Percentiles rank a stretch among this genome's conserved stretches.
Conservation (phyloP, 1,284 basidiomycete genomes). For the Phaffia rhodozyma region DNA sequence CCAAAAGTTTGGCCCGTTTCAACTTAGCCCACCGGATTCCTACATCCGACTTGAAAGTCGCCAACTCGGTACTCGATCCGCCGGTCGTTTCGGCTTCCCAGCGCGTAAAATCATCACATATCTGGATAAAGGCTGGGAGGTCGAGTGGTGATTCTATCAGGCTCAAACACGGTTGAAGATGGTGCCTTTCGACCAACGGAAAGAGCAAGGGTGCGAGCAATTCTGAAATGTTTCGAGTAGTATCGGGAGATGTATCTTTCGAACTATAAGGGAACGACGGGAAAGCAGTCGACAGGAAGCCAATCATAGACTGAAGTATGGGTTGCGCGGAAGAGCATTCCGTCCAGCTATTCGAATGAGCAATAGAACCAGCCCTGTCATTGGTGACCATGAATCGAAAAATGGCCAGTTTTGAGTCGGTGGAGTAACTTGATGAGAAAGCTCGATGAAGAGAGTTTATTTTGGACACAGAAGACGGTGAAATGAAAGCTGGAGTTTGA, state of each 20-base stretch:
- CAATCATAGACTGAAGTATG: not conserved
- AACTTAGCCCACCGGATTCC: slow-evolving; percentile 5
- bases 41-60: not conserved
- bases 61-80: not conserved
- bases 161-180: not conserved
- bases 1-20: not conserved
- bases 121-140: slow-evolving; percentile 1
- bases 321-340: not conserved
- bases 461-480: not conserved
- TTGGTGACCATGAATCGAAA: slow-evolving; percentile 1
- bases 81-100: not conserved
- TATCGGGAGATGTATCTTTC: no score
- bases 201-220: not conserved
- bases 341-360: not conserved
- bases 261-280: not conserved
- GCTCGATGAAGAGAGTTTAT: not conserved
- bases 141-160: not conserved
- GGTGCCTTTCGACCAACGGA: not conserved
- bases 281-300: not conserved
- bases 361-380: no score
- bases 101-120: not conserved
- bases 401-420: not conserved
- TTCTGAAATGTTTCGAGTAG: no score
- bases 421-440: not conserved
- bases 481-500: not conserved